phyloP scores from a whole-genome alignment of 768 basidiomycete species.

The Auriscalpium microsporum region DNA sequence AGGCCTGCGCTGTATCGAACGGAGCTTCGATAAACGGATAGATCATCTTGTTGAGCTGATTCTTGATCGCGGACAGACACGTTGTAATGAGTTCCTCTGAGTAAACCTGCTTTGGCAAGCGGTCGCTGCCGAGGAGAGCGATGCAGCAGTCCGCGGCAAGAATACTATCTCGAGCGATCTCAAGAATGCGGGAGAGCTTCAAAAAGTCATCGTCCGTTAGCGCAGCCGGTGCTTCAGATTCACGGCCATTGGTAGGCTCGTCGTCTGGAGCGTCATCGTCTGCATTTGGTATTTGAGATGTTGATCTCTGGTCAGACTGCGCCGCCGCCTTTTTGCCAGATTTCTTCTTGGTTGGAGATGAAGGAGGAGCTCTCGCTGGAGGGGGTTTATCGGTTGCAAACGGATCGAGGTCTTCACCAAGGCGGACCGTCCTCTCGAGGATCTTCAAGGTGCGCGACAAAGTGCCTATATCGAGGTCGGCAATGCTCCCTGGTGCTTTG shows the following conservation, averaged over 20 bases:
- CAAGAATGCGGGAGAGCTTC: constrained; percentile 41
- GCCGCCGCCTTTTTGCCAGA: constrained; percentile 27
- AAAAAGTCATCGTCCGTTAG: constrained; percentile 44
- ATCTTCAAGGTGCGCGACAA: constrained; percentile 66
- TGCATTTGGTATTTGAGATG: constrained; percentile 34
- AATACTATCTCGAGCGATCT: constrained; percentile 63
- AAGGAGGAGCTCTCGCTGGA: constrained; percentile 9
- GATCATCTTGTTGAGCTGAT: constrained; percentile 67
- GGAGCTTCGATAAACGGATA: constrained; percentile 82
- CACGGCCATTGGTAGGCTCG: constrained; percentile 17
- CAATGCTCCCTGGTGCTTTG: constrained; percentile 43
- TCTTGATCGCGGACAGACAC: constrained; percentile 71
- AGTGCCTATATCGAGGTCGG: constrained; percentile 54
- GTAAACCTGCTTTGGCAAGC: constrained; percentile 87
- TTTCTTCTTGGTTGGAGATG: constrained; percentile 31
- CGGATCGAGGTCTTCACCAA: constrained; percentile 68
- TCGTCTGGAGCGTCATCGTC: constrained; percentile 24
- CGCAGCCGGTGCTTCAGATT: constrained; percentile 10
- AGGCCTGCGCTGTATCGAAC: constrained; percentile 31
- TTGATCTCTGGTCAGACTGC: constrained; percentile 33
- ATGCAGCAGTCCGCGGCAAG: constrained; percentile 80
- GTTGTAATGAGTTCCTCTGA: constrained; percentile 87
- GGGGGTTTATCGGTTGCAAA: constrained; percentile 35
- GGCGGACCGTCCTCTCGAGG: constrained; percentile 69
- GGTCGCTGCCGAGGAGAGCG: constrained; percentile 66